phyloP scores from a whole-genome alignment of 306 rosid species.

The Prunus armeniaca region DNA sequence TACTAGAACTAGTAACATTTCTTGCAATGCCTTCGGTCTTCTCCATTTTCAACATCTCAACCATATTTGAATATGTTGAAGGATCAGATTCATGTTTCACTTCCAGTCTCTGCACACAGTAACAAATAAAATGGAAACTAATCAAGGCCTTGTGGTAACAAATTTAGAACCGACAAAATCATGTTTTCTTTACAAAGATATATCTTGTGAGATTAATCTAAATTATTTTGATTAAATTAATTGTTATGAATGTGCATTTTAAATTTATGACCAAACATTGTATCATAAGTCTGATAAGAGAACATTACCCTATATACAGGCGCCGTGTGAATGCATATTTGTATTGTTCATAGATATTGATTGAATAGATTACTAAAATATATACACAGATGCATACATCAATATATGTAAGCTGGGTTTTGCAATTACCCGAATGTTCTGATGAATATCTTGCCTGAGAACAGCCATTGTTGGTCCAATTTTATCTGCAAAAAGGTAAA shows the following conservation, averaged over 20 bases:
- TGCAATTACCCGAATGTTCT: conserved; percentile 65
- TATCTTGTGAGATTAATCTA: too few relatives aligned
- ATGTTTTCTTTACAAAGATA: neutral
- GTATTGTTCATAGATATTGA: too few relatives aligned
- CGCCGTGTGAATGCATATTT: too few relatives aligned
- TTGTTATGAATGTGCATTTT: too few relatives aligned
- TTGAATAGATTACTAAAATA: neutral
- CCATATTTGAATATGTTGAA: conserved; percentile 56
- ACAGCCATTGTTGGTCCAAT: conserved; percentile 96
- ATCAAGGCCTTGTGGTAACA: too few relatives aligned
- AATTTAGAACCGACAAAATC: neutral
- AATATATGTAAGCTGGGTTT: too few relatives aligned
- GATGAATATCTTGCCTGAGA: conserved; percentile 75
- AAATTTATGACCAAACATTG: too few relatives aligned
- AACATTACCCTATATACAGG: neutral
- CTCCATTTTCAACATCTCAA: conserved; percentile 75
- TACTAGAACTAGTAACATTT: conserved; percentile 57
- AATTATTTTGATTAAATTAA: too few relatives aligned
- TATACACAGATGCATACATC: neutral
- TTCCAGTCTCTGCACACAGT: conserved; percentile 64
- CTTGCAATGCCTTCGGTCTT: conserved; percentile 49
- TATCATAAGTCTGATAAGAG: neutral
- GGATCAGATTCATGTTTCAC: conserved; percentile 53
- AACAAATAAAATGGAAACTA: neutral
- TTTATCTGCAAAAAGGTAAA: conserved; percentile 57